Conservation (phyloP, 768 basidiomycete genomes). For the Collybia sp. region DNA sequence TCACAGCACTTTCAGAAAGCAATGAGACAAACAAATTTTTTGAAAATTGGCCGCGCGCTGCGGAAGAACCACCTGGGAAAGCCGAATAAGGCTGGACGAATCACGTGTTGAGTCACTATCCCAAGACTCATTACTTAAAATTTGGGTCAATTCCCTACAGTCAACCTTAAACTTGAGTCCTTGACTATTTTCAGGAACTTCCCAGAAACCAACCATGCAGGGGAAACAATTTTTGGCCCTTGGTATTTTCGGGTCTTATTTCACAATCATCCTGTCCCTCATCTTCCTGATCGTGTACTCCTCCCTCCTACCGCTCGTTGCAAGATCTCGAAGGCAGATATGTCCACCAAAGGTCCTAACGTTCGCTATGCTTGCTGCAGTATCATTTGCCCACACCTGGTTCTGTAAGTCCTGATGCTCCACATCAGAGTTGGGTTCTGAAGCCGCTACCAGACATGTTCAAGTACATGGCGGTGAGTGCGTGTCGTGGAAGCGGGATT, state of each 20-base stretch:
- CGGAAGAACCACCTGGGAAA: too few species aligned
- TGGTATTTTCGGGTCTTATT: slow-evolving; percentile 10
- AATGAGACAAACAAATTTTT: too few species aligned
- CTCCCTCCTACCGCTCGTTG: neutral
- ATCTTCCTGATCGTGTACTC: slow-evolving; percentile 10
- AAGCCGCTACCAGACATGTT: slow-evolving; percentile 22
- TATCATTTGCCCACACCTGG: slow-evolving; percentile 30
- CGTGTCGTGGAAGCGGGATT: neutral
- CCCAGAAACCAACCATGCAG: too few species aligned
- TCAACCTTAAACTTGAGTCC: too few species aligned
- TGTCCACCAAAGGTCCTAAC: slow-evolving; percentile 10
- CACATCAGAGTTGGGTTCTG: neutral
- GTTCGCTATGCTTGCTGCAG: slow-evolving; percentile 12
- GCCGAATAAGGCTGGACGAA: too few species aligned
- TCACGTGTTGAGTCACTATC: too few species aligned
- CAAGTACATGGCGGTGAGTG: slow-evolving; percentile 23
- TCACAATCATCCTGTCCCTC: slow-evolving; percentile 13
- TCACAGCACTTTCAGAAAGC: too few species aligned
- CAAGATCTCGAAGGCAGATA: neutral
- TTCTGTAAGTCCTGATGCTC: slow-evolving; percentile 20
- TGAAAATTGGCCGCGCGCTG: too few species aligned
- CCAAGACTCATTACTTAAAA: too few species aligned
- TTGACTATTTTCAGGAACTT: too few species aligned
- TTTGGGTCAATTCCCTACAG: too few species aligned
- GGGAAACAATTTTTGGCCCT: too few species aligned